Conservation (phyloP, 2,329 filamentous ascomycete genomes). For the Claviceps sorghi region DNA sequence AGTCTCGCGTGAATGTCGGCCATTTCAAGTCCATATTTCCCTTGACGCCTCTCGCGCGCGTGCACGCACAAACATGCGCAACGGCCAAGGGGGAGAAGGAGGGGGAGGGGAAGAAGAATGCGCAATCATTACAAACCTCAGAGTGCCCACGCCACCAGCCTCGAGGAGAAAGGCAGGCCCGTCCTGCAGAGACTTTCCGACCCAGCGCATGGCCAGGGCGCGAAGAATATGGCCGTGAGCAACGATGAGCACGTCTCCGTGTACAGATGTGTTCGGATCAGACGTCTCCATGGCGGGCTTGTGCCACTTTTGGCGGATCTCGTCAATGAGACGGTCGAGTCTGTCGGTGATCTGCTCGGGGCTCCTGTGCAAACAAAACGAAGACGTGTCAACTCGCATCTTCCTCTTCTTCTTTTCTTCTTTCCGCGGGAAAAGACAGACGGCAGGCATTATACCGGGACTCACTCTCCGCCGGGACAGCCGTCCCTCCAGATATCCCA, state of each 20-base stretch:
- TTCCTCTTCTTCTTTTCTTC: no score
- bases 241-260: conserved; percentile 43
- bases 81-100: conserved; percentile 9
- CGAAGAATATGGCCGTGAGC: conserved; percentile 83
- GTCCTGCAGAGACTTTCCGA: conserved; percentile 55
- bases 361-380: conserved; percentile 28
- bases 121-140: conserved; percentile 38
- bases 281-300: conserved; percentile 42
- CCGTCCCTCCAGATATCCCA: conserved; percentile 92
- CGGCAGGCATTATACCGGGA: conserved; percentile 9
- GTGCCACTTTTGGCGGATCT: conserved; percentile 57
- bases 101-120: conserved; percentile 7
- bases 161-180: conserved; percentile 74
- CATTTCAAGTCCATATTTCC: no score
- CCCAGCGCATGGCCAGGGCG: conserved; percentile 80
- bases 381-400: no score
- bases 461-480: conserved; percentile 70
- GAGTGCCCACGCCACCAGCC: conserved; percentile 66
- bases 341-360: conserved; percentile 59
- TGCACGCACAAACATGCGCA: no score
- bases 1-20: not conserved
- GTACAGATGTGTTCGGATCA: conserved; percentile 15
- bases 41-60: no score
- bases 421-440: no score
- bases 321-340: conserved; percentile 60